These are phyloP conservation scores for Colletotrichum sidae DNA, from an alignment of 2,329 filamentous ascomycete species.

Conservation along the genomic window DNA sequence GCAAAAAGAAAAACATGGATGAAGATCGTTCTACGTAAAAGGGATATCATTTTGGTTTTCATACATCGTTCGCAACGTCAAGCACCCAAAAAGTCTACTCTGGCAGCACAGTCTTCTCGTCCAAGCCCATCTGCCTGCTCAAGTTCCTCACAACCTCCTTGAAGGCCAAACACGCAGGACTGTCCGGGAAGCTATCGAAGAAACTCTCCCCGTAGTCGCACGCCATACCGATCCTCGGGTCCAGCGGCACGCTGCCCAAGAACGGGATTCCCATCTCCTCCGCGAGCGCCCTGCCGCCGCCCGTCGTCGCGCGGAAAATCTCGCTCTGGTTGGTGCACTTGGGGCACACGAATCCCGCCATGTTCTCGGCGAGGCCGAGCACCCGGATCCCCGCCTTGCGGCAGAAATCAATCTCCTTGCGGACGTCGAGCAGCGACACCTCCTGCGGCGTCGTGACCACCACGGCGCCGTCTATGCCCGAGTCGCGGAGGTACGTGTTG, in stretches of 20 bases:
- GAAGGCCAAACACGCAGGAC: constrained; percentile 87
- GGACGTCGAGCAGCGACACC: constrained; percentile 88
- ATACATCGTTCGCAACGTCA: constrained; percentile 4
- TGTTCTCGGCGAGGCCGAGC: constrained; percentile 94
- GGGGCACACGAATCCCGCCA: constrained; percentile 96
- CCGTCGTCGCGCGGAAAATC: constrained; percentile 93
- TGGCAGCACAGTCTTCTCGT: constrained; percentile 65
- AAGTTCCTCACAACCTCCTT: constrained; percentile 82
- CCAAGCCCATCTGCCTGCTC: constrained; percentile 72
- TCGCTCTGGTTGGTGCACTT: constrained; percentile 85
- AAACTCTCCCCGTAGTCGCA: constrained; percentile 99
- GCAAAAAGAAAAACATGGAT: neutral
- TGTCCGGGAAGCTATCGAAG: constrained; percentile 93
- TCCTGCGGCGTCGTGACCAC: constrained; percentile 96
- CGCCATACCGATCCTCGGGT: constrained; percentile 94
- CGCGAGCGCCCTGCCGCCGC: constrained; percentile 83
- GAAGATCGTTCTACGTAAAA: no score
- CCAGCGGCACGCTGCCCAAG: constrained; percentile 88
- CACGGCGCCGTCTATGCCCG: constrained; percentile 92
- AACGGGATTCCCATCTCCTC: constrained; percentile 90
- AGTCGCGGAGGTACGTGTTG: constrained; percentile 90
- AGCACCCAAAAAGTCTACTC: constrained; percentile 43
- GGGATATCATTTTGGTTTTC: constrained; percentile 24
- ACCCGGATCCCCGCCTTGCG: constrained; percentile 91
- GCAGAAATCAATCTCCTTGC: constrained; percentile 98